Evolutionary conservation across 2,329 filamentous ascomycete genomes (phyloP), one percentile per base, ranked within the genome.

Genomic region (Hysterium pulicare): DNA sequence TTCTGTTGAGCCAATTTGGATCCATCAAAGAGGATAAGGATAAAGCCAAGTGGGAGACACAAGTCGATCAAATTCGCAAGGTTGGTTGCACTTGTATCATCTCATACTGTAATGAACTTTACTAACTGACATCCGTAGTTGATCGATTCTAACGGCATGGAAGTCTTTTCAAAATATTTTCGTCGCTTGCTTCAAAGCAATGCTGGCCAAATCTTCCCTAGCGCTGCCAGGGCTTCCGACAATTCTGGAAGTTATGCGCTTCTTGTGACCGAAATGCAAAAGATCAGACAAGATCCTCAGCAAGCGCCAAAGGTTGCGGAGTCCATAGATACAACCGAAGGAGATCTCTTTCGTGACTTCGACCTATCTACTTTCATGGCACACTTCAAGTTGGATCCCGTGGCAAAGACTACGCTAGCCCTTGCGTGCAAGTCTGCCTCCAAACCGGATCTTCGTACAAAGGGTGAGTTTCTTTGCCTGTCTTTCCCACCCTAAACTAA

Each of bases 91-190:
- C 26, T 41, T 23, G 10, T 32, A n/a, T 21, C 2, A 10, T 3
- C 21, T 40, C 15, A 13, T 13, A 11, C 23, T 6, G 13, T 17
- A 10, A 38, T 13, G 20, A 15, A 38, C 4, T n/a, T 22, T 13
- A 21, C 19, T 37, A 49, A 44, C 57, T 64, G 43, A 64, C 46
- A 23, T 28, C 21, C 31, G 15, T 52, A 95, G 87, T 83, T 97
- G 67, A 86, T 97, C 73, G 85, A 95, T 81, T 90, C 91, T 61
- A 85, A 95, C 90, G 90, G 90, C 65, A 98, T 98, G 91, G 94
- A 98, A 78, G 90, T 96, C 65, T 96, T 90, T 68, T 84, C 88
- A 47, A 94, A 90, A 75, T 96, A 93, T 70, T 95, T 98, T 71
- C 84, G 89, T 69, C 88, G 91, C 70, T 78, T 97, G 66, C 82